Evolutionary conservation across 2,329 filamentous ascomycete species (phyloP).

Genomic region (Zymoseptoria pseudotritici): DNA sequence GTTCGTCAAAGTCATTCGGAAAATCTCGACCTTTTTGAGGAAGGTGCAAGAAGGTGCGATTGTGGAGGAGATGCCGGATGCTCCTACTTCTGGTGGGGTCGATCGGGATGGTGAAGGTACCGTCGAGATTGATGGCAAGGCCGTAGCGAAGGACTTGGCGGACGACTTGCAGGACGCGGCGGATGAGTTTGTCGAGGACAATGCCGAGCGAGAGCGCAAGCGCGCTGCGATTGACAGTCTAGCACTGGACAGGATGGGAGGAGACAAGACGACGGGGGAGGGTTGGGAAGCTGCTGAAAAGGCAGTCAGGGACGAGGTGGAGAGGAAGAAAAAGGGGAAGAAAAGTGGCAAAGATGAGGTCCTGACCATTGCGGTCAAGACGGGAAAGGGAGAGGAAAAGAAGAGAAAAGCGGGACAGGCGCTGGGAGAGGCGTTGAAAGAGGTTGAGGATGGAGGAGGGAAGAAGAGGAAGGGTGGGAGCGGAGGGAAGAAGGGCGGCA

Average conservation of each 20-base stretch:
- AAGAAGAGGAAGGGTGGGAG: slow-evolving; percentile 27
- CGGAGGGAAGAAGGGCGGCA: slow-evolving; percentile 8
- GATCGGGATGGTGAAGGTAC: slow-evolving; percentile 20
- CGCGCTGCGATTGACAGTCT: slow-evolving; percentile 83
- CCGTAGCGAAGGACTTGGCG: slow-evolving; percentile 51
- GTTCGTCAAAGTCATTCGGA: slow-evolving; percentile 94
- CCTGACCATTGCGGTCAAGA: slow-evolving; percentile 60
- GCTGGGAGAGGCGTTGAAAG: slow-evolving; percentile 29
- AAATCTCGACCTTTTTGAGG: slow-evolving; percentile 73
- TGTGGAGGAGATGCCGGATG: slow-evolving; percentile 38
- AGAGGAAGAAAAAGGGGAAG: slow-evolving; percentile 39
- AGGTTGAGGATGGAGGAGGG: slow-evolving; percentile 25
- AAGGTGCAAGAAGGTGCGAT: slow-evolving; percentile 65
- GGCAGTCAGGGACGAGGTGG: slow-evolving; percentile 52
- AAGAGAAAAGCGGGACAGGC: slow-evolving; percentile 33
- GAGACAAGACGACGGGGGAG: slow-evolving; percentile 40
- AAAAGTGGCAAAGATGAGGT: slow-evolving; percentile 38
- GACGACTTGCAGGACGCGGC: slow-evolving; percentile 81
- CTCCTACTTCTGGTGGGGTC: slow-evolving; percentile 27
- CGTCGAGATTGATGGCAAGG: slow-evolving; percentile 44
- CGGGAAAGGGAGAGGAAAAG: slow-evolving; percentile 20
- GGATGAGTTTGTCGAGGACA: slow-evolving; percentile 57
- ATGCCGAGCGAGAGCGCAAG: slow-evolving; percentile 67
- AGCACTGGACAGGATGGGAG: slow-evolving; percentile 73
- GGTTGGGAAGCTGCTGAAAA: slow-evolving; percentile 63